Evolutionary conservation across 345 rosid genomes (phyloP).

Genomic region (Microthlaspi erraticum): DNA sequence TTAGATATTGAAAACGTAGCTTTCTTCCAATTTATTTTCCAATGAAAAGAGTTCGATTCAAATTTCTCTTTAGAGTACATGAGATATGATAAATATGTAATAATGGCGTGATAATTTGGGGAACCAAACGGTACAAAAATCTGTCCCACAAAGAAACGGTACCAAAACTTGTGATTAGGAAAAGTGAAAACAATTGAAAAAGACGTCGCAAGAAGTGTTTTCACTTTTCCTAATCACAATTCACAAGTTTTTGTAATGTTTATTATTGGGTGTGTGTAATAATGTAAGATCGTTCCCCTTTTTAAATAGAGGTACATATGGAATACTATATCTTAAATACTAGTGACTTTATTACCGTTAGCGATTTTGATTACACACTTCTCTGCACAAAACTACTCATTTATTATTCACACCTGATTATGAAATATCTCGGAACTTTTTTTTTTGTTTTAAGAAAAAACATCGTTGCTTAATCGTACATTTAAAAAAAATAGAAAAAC

Average conservation of each 20-base stretch:
- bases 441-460: too few species aligned
- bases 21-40: not conserved
- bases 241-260: not conserved
- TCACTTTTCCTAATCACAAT: not conserved
- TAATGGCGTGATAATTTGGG: constrained; percentile 1
- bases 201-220: not conserved
- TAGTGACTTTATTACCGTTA: not conserved
- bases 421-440: not conserved
- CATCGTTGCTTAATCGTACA: not conserved
- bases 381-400: not conserved
- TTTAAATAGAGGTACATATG: too few species aligned
- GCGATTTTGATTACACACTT: not conserved
- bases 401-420: not conserved
- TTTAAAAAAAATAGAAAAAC: not conserved
- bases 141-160: not conserved
- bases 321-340: too few species aligned
- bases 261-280: not conserved
- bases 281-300: too few species aligned
- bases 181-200: not conserved
- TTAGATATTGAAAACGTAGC: not conserved
- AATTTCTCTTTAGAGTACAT: not conserved
- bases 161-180: not conserved
- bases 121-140: not conserved
- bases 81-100: not conserved
- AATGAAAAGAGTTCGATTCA: not conserved